Conservation (phyloP, 2,329 filamentous ascomycete genomes). For the Pseudopyricularia cyperi region DNA sequence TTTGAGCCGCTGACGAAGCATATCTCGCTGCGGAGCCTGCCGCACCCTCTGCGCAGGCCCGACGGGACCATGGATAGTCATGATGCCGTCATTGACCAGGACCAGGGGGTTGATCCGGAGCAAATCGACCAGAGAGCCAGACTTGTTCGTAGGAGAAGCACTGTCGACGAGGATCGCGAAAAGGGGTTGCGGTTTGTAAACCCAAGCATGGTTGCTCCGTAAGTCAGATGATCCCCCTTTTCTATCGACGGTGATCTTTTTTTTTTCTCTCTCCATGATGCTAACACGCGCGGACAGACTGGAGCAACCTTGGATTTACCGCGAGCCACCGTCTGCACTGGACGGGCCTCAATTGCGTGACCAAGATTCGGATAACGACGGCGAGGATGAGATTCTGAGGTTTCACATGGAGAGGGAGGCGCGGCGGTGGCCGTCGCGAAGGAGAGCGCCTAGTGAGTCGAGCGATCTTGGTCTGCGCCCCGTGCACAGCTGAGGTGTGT, state of each 20-base stretch:
- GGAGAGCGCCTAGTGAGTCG: slow-evolving; percentile 1
- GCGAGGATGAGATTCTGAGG: slow-evolving; percentile 1
- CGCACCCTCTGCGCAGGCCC: slow-evolving; percentile 45
- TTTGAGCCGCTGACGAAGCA: slow-evolving; percentile 86
- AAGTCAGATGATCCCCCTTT: too few species aligned
- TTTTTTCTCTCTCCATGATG: too few species aligned
- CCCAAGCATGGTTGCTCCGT: slow-evolving; percentile 57
- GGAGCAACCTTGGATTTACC: slow-evolving; percentile 58
- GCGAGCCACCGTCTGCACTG: slow-evolving; percentile 33
- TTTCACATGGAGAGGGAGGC: background rate
- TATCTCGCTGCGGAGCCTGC: slow-evolving; percentile 67
- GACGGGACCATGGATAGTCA: slow-evolving; percentile 30
- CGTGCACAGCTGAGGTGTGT: background rate
- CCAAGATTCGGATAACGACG: slow-evolving; percentile 4
- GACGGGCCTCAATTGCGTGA: slow-evolving; percentile 4
- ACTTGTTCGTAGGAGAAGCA: slow-evolving; percentile 40
- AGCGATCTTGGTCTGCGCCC: background rate
- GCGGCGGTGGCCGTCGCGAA: background rate
- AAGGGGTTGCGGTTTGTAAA: slow-evolving; percentile 61
- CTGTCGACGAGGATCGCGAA: slow-evolving; percentile 60
- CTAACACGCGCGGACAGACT: slow-evolving; percentile 36
- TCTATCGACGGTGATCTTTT: too few species aligned
- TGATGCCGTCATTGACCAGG: slow-evolving; percentile 26
- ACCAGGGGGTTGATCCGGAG: slow-evolving; percentile 16
- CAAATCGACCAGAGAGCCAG: background rate